phyloP scores from a whole-genome alignment of 306 rosid genomes.

The Acacia acuminata region DNA sequence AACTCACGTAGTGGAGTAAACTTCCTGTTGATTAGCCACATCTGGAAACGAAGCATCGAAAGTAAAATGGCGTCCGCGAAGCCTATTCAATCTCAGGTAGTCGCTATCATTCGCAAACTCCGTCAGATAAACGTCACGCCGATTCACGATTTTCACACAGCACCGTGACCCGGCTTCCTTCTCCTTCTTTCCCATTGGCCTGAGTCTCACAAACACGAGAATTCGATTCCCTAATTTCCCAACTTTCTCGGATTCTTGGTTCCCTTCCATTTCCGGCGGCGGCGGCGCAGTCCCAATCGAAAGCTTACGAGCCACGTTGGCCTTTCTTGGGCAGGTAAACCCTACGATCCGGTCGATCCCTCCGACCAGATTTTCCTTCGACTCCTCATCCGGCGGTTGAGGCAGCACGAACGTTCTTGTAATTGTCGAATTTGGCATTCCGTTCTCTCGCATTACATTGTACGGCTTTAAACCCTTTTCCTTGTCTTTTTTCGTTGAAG shows the following conservation, averaged over 20 bases:
- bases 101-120: constrained; percentile 83
- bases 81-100: constrained; percentile 80
- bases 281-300: constrained; percentile 46
- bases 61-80: constrained; percentile 75
- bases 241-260: constrained; percentile 41
- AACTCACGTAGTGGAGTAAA: constrained; percentile 88
- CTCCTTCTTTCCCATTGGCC: constrained; percentile 90
- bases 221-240: constrained; percentile 54
- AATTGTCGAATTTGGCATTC: constrained; percentile 56
- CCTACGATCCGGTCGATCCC: constrained; percentile 63
- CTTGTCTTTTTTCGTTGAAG: constrained; percentile 40
- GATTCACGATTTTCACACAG: constrained; percentile 69
- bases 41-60: constrained; percentile 87
- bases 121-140: constrained; percentile 80
- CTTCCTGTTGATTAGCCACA: constrained; percentile 69
- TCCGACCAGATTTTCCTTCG: constrained; percentile 56
- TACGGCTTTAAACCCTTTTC: constrained; percentile 23
- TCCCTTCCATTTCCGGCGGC: constrained; percentile 32
- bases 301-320: constrained; percentile 66
- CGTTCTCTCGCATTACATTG: constrained; percentile 69
- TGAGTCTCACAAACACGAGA: constrained; percentile 81
- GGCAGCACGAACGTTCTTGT: constrained; percentile 69
- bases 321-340: constrained; percentile 63
- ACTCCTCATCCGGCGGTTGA: constrained; percentile 52
- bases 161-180: constrained; percentile 71